phyloP scores from a whole-genome alignment of 257 asterid species.

The Leonotis leonurus region DNA sequence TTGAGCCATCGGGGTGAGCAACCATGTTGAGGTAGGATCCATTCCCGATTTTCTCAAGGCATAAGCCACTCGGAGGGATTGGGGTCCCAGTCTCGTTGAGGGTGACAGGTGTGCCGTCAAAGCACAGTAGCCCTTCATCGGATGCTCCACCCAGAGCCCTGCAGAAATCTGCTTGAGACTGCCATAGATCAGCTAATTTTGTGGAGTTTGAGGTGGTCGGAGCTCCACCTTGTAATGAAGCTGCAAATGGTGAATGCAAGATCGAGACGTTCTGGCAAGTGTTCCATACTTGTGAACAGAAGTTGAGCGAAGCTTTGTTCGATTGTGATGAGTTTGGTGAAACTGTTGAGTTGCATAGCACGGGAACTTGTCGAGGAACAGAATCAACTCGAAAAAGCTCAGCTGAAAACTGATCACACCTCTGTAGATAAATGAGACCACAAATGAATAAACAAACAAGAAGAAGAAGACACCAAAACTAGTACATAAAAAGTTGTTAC shows the following conservation, averaged over 20 bases:
- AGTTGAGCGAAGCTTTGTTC: slow-evolving; percentile 33
- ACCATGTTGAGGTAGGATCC: slow-evolving; percentile 69
- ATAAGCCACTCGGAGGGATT: slow-evolving; percentile 59
- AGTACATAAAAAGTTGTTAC: too few relatives aligned
- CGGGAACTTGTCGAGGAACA: slow-evolving; percentile 50
- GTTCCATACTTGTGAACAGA: slow-evolving; percentile 69
- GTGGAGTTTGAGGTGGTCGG: slow-evolving; percentile 44
- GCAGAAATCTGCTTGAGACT: slow-evolving; percentile 66
- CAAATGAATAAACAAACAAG: too few relatives aligned
- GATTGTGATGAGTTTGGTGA: slow-evolving; percentile 46
- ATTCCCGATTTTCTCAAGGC: slow-evolving; percentile 82
- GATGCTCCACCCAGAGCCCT: slow-evolving; percentile 64
- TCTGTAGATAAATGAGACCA: slow-evolving; percentile 40
- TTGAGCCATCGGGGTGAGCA: slow-evolving; percentile 83
- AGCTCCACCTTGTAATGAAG: slow-evolving; percentile 42
- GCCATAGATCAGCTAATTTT: slow-evolving; percentile 56
- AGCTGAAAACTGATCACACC: slow-evolving; percentile 81
- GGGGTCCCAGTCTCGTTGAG: slow-evolving; percentile 33
- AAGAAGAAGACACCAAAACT: too few relatives aligned
- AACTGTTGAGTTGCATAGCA: slow-evolving; percentile 65
- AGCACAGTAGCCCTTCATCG: slow-evolving; percentile 46
- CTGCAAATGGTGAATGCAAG: slow-evolving; percentile 54
- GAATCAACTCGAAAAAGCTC: slow-evolving; percentile 47
- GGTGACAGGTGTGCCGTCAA: slow-evolving; percentile 46
- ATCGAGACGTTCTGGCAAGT: slow-evolving; percentile 64